Evolutionary conservation across 495 filamentous ascomycete species (phyloP).

Genomic region (Xylaria curta): DNA sequence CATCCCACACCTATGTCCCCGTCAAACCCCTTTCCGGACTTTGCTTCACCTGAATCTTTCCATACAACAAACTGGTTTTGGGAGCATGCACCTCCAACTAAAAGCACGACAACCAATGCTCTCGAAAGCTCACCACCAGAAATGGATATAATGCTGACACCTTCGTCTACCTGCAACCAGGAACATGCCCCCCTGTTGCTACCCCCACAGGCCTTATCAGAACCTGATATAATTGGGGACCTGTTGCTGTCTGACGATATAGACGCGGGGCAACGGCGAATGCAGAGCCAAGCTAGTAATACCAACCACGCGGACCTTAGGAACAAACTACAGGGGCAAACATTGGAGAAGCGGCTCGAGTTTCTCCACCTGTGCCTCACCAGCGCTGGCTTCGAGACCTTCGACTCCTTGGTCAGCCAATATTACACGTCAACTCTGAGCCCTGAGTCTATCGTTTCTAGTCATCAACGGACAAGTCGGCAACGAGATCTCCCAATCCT

Average conservation of each 20-base stretch:
- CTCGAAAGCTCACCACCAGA: neutral
- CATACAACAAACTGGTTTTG: neutral
- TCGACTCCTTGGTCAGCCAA: slow-evolving; percentile 6
- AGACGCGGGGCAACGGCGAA: neutral
- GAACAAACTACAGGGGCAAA: slow-evolving; percentile 5
- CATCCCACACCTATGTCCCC: neutral
- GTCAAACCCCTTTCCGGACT: slow-evolving; percentile 2
- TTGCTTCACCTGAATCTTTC: neutral
- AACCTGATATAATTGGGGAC: neutral
- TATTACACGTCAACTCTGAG: slow-evolving; percentile 13
- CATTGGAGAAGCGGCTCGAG: slow-evolving; percentile 14
- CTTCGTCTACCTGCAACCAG: slow-evolving; percentile 1
- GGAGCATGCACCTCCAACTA: neutral
- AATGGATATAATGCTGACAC: slow-evolving; percentile 11
- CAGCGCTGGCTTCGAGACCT: slow-evolving; percentile 3
- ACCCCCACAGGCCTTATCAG: slow-evolving; percentile 4
- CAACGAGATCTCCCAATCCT: neutral
- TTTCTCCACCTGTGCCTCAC: slow-evolving; percentile 12
- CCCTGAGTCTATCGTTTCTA: slow-evolving; percentile 2
- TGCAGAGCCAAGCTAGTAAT: neutral
- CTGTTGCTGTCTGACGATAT: slow-evolving; percentile 9
- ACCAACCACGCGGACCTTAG: slow-evolving; percentile 7
- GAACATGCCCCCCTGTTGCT: neutral
- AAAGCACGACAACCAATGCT: neutral
- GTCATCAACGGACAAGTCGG: slow-evolving; percentile 14